These are phyloP conservation scores for Cladorrhinum samala DNA, from an alignment of 495 filamentous ascomycete genomes.

Conservation along the genomic window DNA sequence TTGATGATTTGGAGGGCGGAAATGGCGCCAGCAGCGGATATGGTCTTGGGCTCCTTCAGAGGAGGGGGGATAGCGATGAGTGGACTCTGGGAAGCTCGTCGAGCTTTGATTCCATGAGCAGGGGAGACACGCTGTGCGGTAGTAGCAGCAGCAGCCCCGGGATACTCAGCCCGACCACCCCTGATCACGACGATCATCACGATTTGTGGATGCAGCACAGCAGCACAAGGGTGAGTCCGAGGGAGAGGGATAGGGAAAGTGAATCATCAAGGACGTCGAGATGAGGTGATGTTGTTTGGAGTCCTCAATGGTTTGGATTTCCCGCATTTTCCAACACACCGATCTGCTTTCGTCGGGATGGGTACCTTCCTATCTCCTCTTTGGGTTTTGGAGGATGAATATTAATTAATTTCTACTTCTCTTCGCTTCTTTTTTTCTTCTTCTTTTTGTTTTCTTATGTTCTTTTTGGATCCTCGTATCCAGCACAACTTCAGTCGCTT, in stretches of 20 bases:
- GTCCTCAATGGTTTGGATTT: not conserved
- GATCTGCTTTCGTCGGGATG: not conserved
- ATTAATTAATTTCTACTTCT: not conserved
- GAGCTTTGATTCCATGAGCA: constrained; percentile 31
- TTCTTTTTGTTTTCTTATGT: not conserved
- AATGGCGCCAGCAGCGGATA: constrained; percentile 20
- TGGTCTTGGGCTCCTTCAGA: constrained; percentile 28
- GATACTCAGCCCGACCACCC: constrained; percentile 36
- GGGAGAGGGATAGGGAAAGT: not conserved
- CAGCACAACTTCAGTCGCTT: not conserved
- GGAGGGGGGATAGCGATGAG: constrained; percentile 32
- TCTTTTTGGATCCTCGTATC: not conserved
- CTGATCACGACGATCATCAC: constrained; percentile 25
- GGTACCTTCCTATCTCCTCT: not conserved
- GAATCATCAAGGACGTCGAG: no score
- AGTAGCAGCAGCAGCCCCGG: constrained; percentile 33
- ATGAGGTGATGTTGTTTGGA: not conserved
- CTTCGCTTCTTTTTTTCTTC: not conserved
- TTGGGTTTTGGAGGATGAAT: not conserved
- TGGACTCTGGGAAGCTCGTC: constrained; percentile 42
- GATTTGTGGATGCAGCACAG: constrained; percentile 32
- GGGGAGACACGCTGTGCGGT: constrained; percentile 30
- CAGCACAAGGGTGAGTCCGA: constrained; percentile 12
- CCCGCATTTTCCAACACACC: not conserved
- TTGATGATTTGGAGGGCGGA: constrained; percentile 34